Evolutionary conservation across 192 early-diverging fungal genomes (phyloP), one percentile per base, ranked within the genome.

Genomic region (Coemansia erecta): DNA sequence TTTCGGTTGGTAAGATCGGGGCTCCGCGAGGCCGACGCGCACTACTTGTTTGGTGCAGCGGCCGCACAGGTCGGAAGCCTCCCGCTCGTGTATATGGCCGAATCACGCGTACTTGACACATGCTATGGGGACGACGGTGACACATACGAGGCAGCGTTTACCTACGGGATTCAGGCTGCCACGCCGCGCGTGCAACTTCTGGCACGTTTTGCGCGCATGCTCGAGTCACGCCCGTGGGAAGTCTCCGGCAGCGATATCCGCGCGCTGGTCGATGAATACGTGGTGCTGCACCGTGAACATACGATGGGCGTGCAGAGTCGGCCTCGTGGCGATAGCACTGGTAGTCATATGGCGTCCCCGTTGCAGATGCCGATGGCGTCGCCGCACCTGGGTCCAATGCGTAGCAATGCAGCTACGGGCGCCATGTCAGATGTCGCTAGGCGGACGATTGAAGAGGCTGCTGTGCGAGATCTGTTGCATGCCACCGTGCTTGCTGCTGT

Each of bases 81-180:
- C n/a, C 74, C 74, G 53, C 68, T 77, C 3, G 68, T 77, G 33
- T 68, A 61, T 47, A 43, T 68, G 35, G 64, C 68, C 23, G 74
- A 77, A 58, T 35, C 47, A 4, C 47, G 54, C 7, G 61, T 66
- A 1, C 44, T 77, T 40, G 40, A 65, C 19, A 26, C 74, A 10
- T 71, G 74, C 54, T 54, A 64, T 47, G 41, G 50, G 13, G 66
- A 64, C 44, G 68, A 71, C 8, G 61, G 60, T 35, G 67, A 61
- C 23, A 44, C 57, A 12, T 66, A 66, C 54, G 74, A 77, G 61
- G 11, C 64, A 0, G 63, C 64, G 64, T 43, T 77, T 9, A 41
- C 60, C n/a, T 49, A 63, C n/a, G 74, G 74, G 15, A 37, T 77
- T 3, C 23, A 45, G 3, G 61, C 61, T 0, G 64, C 64, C 12